These are phyloP conservation scores for Gossypium davidsonii DNA, from an alignment of 441 rosid species.

Conservation along the genomic window DNA sequence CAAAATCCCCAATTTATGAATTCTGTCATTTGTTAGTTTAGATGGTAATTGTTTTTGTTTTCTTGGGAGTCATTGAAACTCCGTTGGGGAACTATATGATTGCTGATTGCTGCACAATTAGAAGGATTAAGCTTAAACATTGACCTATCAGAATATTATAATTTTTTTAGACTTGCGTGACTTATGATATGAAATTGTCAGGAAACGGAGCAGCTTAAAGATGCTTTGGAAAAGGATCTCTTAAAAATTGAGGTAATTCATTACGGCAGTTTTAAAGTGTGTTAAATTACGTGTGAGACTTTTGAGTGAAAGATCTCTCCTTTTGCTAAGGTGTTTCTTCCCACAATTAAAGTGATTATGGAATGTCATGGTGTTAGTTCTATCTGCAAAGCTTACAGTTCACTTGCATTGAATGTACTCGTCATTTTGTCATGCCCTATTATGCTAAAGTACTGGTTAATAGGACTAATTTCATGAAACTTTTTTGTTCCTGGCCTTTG, in stretches of 20 bases:
- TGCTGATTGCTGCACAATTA: not conserved
- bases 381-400: not conserved
- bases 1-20: not conserved
- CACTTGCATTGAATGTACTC: not conserved
- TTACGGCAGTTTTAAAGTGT: not conserved
- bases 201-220: constrained; percentile 53
- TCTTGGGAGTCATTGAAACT: not conserved
- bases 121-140: not conserved
- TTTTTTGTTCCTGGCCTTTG: not conserved
- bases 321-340: not conserved
- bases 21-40: not conserved
- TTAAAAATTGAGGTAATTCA: constrained; percentile 53
- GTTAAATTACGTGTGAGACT: not conserved
- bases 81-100: not conserved
- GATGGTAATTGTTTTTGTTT: not conserved
- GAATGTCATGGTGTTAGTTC: too few species aligned
- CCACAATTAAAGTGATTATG: too few species aligned
- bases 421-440: not conserved
- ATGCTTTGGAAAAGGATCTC: constrained; percentile 55
- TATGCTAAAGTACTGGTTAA: not conserved
- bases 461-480: not conserved
- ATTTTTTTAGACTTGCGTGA: constrained; percentile 16
- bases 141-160: not conserved
- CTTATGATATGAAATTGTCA: constrained; percentile 21
- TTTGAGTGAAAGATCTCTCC: not conserved